Percentiles rank a stretch among this genome's conserved stretches.
Evolutionary conservation across 495 filamentous ascomycete genomes (phyloP).

Genomic region (Neohortaea acidophila): DNA sequence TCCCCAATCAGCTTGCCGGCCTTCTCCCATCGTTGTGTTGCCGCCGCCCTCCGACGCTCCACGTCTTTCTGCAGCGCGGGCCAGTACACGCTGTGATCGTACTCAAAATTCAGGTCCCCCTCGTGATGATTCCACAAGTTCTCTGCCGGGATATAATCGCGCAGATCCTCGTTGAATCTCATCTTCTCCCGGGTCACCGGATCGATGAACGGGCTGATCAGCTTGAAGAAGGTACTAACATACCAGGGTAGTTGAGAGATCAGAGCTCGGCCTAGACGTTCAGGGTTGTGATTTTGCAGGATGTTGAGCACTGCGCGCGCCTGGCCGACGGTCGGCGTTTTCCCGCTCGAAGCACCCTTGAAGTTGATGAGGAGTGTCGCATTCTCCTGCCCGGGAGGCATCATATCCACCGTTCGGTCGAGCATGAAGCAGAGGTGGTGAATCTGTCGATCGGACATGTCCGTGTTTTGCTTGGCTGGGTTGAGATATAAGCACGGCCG

Average conservation of each 20-base stretch:
- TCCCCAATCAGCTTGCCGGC: conserved; percentile 70
- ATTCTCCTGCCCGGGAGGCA: conserved; percentile 72
- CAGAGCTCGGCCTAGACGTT: conserved; percentile 74
- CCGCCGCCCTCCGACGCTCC: conserved; percentile 40
- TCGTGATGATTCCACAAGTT: conserved; percentile 57
- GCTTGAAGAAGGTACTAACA: conserved; percentile 80
- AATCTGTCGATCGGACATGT: conserved; percentile 73
- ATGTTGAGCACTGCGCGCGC: conserved; percentile 71
- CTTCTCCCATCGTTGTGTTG: conserved; percentile 55
- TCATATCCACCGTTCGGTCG: conserved; percentile 74
- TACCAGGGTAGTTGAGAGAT: conserved; percentile 83
- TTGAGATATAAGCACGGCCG: conserved; percentile 80
- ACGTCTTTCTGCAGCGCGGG: conserved; percentile 59
- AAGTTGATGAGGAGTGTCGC: conserved; percentile 79
- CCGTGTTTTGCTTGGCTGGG: conserved; percentile 82
- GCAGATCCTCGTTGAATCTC: conserved; percentile 82
- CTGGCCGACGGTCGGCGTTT: conserved; percentile 56
- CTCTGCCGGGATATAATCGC: conserved; percentile 54
- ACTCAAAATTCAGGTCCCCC: conserved; percentile 61
- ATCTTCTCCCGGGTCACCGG: conserved; percentile 81
- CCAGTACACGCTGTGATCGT: conserved; percentile 82
- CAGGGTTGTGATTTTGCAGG: conserved; percentile 86
- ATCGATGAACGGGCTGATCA: conserved; percentile 92
- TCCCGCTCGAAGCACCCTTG: conserved; percentile 60
- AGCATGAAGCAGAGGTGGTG: conserved; percentile 93